Conservation (phyloP, 306 rosid species). For the Rosa multiflora region DNA sequence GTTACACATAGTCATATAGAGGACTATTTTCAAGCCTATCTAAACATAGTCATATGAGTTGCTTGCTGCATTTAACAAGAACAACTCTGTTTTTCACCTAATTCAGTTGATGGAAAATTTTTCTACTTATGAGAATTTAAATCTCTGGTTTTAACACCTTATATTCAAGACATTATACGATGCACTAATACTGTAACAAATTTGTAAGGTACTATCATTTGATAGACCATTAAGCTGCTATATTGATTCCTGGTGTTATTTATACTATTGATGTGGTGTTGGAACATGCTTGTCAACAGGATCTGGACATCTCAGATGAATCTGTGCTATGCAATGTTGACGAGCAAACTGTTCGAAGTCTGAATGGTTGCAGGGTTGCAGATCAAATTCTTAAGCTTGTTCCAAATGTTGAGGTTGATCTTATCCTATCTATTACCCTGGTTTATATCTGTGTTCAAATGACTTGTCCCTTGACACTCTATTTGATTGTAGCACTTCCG, state of each 20-base stretch:
- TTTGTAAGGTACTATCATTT: neutral
- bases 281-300: slow-evolving; percentile 50
- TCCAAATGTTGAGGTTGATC: slow-evolving; percentile 82
- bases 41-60: neutral
- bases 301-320: slow-evolving; percentile 75
- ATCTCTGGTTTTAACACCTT: neutral
- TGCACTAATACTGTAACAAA: neutral
- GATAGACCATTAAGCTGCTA: slow-evolving; percentile 16
- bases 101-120: neutral
- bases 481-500: slow-evolving; percentile 72
- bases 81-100: neutral
- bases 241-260: slow-evolving; percentile 20
- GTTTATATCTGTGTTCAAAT: slow-evolving; percentile 26
- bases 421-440: slow-evolving; percentile 24
- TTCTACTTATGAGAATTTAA: neutral
- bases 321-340: slow-evolving; percentile 73
- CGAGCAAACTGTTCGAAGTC: slow-evolving; percentile 91
- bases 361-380: slow-evolving; percentile 97
- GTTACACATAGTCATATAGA: neutral
- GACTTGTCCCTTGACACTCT: slow-evolving; percentile 33
- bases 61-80: neutral
- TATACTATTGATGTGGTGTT: slow-evolving; percentile 23
- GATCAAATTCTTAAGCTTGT: slow-evolving; percentile 98
- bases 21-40: neutral
- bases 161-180: neutral